phyloP scores from a whole-genome alignment of 2,329 filamentous ascomycete genomes.

The Talaromyces rugulosus region DNA sequence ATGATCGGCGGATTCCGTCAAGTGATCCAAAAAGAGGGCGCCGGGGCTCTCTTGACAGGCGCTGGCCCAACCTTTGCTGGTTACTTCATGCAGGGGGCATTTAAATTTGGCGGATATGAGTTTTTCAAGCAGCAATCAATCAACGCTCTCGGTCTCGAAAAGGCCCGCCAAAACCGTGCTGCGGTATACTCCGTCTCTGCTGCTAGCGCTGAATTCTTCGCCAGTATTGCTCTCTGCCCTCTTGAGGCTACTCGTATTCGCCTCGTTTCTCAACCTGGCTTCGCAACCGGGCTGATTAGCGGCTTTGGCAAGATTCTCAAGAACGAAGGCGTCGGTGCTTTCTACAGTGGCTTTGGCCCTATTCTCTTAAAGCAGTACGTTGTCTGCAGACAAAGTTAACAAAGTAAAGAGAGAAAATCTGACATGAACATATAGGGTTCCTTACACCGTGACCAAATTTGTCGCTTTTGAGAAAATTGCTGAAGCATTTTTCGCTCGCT shows the following conservation, averaged over 20 bases:
- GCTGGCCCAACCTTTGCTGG: conserved; percentile 80
- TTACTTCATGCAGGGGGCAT: conserved; percentile 89
- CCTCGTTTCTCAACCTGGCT: conserved; percentile 82
- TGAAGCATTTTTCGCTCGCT: conserved; percentile 63
- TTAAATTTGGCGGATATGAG: conserved; percentile 94
- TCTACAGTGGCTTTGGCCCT: conserved; percentile 87
- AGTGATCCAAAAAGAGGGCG: conserved; percentile 78
- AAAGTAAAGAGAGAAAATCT: conserved; percentile 5
- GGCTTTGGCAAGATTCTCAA: conserved; percentile 79
- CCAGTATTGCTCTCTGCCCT: conserved; percentile 69
- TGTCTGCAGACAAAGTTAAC: background rate
- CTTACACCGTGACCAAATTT: conserved; percentile 93
- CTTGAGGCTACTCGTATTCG: conserved; percentile 91
- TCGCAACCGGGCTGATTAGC: conserved; percentile 71
- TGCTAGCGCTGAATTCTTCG: conserved; percentile 60
- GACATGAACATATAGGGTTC: conserved; percentile 55
- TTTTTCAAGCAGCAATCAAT: conserved; percentile 93
- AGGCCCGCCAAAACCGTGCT: conserved; percentile 71
- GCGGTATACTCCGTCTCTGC: conserved; percentile 70
- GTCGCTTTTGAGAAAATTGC: conserved; percentile 87
- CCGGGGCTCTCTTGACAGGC: conserved; percentile 78
- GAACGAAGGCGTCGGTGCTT: conserved; percentile 76
- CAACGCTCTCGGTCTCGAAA: conserved; percentile 71
- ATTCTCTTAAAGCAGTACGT: conserved; percentile 77
- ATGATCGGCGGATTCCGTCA: conserved; percentile 81